A percentile compares a stretch with the other conserved stretches of the same genome.
phyloP scores from a whole-genome alignment of 2,329 filamentous ascomycete genomes.

The Pleomassaria siparia region DNA sequence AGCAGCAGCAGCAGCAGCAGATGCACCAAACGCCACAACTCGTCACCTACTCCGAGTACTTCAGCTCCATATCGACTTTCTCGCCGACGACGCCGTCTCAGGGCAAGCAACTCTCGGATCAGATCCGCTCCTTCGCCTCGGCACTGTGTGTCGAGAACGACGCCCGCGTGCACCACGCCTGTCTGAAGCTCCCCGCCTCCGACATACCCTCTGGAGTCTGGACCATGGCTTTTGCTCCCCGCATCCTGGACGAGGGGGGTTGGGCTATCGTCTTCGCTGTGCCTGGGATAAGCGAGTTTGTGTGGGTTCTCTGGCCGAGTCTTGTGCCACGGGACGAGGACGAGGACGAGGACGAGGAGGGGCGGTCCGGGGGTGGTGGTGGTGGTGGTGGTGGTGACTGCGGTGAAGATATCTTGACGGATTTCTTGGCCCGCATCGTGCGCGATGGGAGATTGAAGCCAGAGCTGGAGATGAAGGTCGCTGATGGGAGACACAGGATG shows the following conservation, averaged over 20 bases:
- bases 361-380: not conserved
- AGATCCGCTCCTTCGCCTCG: not conserved
- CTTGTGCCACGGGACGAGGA: no score
- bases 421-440: not conserved
- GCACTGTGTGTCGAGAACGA: not conserved
- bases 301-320: slow-evolving; percentile 8
- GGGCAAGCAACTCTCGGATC: no score
- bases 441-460: not conserved
- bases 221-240: slow-evolving; percentile 3
- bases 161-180: not conserved
- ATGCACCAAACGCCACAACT: no score
- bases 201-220: slow-evolving; percentile 3
- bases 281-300: slow-evolving; percentile 2
- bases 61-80: not conserved
- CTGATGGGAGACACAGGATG: slow-evolving; percentile 1
- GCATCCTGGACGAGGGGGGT: not conserved
- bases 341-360: no score
- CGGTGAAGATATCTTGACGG: not conserved
- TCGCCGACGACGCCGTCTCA: no score
- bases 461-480: slow-evolving; percentile 3
- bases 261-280: slow-evolving; percentile 6
- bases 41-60: not conserved
- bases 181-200: not conserved
- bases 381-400: not conserved
- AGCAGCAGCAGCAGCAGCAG: no score